phyloP scores from a whole-genome alignment of 371 early-diverging fungal genomes.

The Mucor irregularis region DNA sequence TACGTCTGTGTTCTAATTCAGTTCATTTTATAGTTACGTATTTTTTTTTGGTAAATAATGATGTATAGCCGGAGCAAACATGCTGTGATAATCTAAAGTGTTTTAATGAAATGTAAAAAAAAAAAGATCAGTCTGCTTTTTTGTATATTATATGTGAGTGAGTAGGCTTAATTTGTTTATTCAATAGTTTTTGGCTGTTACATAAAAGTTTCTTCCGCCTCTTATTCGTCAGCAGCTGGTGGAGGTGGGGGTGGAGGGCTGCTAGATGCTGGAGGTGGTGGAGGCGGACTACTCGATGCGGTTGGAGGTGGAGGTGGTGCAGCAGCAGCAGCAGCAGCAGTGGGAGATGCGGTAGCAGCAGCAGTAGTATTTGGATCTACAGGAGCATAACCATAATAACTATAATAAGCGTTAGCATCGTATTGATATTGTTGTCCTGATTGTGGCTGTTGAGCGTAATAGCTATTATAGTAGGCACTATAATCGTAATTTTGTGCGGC shows the following conservation, averaged over 20 bases:
- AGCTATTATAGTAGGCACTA: conserved; percentile 18
- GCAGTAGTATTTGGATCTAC: conserved; percentile 1
- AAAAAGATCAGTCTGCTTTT: conserved; percentile 1
- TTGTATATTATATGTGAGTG: neutral
- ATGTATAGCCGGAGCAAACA: too few species aligned
- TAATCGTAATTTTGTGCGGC: conserved; percentile 16
- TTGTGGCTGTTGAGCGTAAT: conserved; percentile 17
- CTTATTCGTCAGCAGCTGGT: conserved; percentile 7
- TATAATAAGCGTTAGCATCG: conserved; percentile 45
- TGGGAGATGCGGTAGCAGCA: conserved; percentile 18
- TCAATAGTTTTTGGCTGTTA: conserved; percentile 1
- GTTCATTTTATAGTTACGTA: too few species aligned
- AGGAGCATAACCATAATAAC: conserved; percentile 41
- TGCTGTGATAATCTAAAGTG: too few species aligned
- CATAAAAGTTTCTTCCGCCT: neutral
- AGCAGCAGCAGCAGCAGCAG: conserved; percentile 21
- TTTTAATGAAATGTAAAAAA: neutral
- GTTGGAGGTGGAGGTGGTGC: conserved; percentile 18
- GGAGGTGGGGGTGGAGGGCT: conserved; percentile 12
- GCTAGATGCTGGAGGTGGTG: conserved; percentile 5
- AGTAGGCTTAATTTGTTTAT: too few species aligned
- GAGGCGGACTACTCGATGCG: neutral
- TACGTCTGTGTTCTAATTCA: conserved; percentile 1
- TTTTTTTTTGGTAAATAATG: too few species aligned
- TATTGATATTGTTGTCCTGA: conserved; percentile 28